A percentile compares a stretch with the other conserved stretches of the same genome.
Conservation (phyloP, 805 yeast species). For the Candida taoyuanica region DNA sequence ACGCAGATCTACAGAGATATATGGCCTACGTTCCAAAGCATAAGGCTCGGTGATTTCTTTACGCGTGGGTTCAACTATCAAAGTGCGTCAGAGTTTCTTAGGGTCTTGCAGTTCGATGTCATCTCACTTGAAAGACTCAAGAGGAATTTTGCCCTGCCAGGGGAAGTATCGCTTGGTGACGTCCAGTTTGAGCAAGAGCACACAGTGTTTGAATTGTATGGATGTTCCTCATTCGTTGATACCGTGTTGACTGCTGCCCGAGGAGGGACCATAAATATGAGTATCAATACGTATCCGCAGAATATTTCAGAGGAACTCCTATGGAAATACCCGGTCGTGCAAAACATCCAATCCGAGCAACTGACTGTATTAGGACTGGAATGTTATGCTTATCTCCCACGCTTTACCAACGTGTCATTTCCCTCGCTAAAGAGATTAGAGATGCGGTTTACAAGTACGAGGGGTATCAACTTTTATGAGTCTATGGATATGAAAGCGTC, state of each 20-base stretch:
- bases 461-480: no score
- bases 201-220: neutral
- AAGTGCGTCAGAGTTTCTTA: no score
- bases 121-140: no score
- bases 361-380: no score
- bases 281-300: neutral
- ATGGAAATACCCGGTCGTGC: neutral
- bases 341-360: neutral
- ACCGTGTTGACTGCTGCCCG: neutral
- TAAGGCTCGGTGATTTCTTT: neutral
- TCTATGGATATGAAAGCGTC: no score
- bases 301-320: no score
- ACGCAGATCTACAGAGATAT: neutral
- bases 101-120: no score
- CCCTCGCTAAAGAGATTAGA: no score
- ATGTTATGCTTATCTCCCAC: no score
- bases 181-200: neutral
- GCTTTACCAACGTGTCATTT: no score
- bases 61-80: no score
- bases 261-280: neutral
- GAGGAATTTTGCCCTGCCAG: neutral
- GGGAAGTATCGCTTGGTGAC: neutral
- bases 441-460: no score
- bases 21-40: neutral
- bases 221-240: neutral